phyloP scores from a whole-genome alignment of 192 early-diverging fungal genomes.

The Rhizoclosmatium globosum region DNA sequence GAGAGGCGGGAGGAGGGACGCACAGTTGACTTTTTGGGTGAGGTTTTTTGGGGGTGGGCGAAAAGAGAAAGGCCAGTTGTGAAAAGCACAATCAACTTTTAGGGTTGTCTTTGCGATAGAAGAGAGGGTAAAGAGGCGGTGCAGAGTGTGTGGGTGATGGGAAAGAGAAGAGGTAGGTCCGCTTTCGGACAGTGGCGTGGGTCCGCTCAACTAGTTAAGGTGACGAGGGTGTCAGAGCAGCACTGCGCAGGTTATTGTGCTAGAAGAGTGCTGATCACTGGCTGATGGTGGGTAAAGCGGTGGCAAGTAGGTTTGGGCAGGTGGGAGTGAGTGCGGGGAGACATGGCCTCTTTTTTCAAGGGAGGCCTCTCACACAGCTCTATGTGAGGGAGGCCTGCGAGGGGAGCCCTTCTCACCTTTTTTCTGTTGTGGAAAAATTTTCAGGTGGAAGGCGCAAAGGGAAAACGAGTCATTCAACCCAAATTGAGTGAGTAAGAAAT shows the following conservation, averaged over 20 bases:
- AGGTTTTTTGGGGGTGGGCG: background rate
- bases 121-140: no score
- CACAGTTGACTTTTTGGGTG: background rate
- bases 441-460: no score
- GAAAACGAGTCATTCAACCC: no score
- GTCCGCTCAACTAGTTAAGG: no score
- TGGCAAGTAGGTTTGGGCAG: background rate
- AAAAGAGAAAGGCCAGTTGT: background rate
- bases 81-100: no score
- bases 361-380: background rate
- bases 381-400: no score
- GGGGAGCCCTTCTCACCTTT: no score
- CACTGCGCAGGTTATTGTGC: background rate
- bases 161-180: background rate
- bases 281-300: background rate
- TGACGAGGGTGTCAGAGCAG: no score
- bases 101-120: no score
- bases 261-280: background rate
- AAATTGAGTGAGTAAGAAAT: no score
- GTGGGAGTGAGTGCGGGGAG: background rate
- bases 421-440: no score
- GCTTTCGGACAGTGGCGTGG: no score
- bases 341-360: background rate
- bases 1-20: background rate
- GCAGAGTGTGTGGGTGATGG: background rate